A percentile compares a stretch with the other conserved stretches of the same genome.
phyloP scores from a whole-genome alignment of 768 basidiomycete species.

The Xerocomellus chrysenteron region DNA sequence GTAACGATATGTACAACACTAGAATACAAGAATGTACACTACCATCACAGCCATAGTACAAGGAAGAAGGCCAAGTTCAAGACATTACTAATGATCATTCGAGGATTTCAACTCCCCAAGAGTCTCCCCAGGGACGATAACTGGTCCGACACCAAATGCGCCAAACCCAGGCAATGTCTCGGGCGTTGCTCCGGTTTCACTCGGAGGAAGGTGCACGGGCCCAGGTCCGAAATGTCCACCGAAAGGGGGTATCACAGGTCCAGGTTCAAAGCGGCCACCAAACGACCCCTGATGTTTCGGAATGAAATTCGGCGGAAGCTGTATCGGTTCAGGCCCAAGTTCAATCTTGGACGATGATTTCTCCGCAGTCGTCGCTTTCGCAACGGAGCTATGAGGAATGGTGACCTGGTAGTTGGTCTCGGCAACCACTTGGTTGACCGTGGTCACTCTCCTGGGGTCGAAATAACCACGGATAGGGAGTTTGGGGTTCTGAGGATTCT shows the following conservation, averaged over 20 bases:
- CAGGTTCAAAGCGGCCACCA: slow-evolving; percentile 22
- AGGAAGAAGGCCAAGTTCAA: not conserved
- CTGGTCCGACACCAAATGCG: slow-evolving; percentile 28
- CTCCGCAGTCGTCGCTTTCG: slow-evolving; percentile 3
- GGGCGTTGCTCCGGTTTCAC: slow-evolving; percentile 20
- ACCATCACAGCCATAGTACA: not conserved
- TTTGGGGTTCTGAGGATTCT: slow-evolving; percentile 17
- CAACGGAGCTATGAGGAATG: slow-evolving; percentile 23
- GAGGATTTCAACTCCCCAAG: slow-evolving; percentile 16
- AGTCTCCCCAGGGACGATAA: slow-evolving; percentile 28
- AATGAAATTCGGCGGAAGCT: slow-evolving; percentile 4
- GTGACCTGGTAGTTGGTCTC: slow-evolving; percentile 25
- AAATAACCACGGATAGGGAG: slow-evolving; percentile 30
- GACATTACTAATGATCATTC: not conserved
- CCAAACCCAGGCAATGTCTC: slow-evolving; percentile 29
- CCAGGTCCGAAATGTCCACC: slow-evolving; percentile 14
- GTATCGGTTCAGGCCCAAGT: slow-evolving; percentile 17
- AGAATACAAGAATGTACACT: slow-evolving; percentile 5
- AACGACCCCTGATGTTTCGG: slow-evolving; percentile 6
- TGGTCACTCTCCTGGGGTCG: slow-evolving; percentile 33
- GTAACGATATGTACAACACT: slow-evolving; percentile 1
- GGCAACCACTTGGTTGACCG: slow-evolving; percentile 35
- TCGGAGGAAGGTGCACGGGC: slow-evolving; percentile 17
- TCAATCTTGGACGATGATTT: slow-evolving; percentile 16
- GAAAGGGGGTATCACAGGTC: slow-evolving; percentile 19